Base-by-base conservation (phyloP, 768 basidiomycete genomes). In the Candolleomyces aberdarensis region DNA sequence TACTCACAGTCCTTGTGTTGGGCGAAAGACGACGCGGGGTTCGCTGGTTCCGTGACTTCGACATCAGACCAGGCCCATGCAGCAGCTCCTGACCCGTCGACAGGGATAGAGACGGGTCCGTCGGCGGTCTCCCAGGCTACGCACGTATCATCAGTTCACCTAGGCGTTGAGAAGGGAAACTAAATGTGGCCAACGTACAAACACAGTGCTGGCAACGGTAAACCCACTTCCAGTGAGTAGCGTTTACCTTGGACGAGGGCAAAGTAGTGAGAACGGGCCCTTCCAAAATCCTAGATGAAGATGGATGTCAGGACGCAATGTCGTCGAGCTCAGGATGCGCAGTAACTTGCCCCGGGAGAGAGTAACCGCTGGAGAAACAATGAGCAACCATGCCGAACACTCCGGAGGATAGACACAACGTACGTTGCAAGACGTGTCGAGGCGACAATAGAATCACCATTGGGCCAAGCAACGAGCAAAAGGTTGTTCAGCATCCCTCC, bases 141-240 rank as follows among this genome's bases (percentile, higher is more conserved):
- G 26, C 26, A 26, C 26, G 26, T 26, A 26, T 3, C 26, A 26
- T 26, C 26, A 26, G 3, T 26, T 26, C 26, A 26, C 26, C 26
- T 26, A 26, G 26, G 26, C 26, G 26, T 26, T 26, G 26, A 26
- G 26, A 26, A 26, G 26, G 26, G 26, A 26, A 26, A 26, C 26
- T 1, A 26, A 26, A 6, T 14, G 40, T 11, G 20, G 13, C n/a
- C 6, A 22, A 77, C 79, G 61, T 69, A 85, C 84, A 72, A 48
- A 85, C 81, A 74, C 86, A 88, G 70, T 85, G 82, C 66, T 86
- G 83, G 78, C 86, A 88, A 17, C 84, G 77, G 73, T 80, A 88
- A 3, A 86, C 84, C 81, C 83, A 86, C 63, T 85, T 85, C 85
- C 85, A 87, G 63, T 85, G 83, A 1, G 85, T 86, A 0, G 83